Evolutionary conservation across 495 filamentous ascomycete genomes (phyloP), one percentile per base, ranked within the genome.

Genomic region (Aspergillus sclerotioniger): DNA sequence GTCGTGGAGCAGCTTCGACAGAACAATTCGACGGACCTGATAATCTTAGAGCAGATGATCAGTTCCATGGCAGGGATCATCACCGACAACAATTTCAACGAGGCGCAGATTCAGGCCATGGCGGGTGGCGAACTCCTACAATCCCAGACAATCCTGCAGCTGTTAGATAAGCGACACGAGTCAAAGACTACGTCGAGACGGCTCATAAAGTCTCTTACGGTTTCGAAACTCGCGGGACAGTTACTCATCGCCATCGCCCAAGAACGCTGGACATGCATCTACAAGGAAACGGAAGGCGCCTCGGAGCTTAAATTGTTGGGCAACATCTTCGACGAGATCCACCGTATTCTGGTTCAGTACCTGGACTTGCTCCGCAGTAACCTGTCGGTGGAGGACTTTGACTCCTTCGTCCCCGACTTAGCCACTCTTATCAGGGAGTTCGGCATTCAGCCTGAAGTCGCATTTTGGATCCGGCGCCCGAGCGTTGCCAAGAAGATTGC

Each of bases 31-130:
- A 90, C 88, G 15, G 92, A 96, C 64, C 79, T 98, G 3, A 87
- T 96, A 51, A 86, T 99, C 52, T 70, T 99, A 44, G 87, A 94
- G 67, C 88, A 97, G 62, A 75, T 98, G 39, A 89, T 96, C 47
- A 86, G 81, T 31, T 90, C 89, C 4, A 97, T 98, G 95, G 88
- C 89, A 13, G 95, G 95, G 33, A 90, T 99, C 37, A 85, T 92
- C 20, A 85, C 92, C 0, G 88, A 92, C 62, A 78, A 85, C 37
- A 88, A 90, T 66, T 90, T 95, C 59, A 97, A 89, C 35, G 94
- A 99, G 53, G 74, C 82, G 12, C 92, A 97, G 67, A 80, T 96
- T 5, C 80, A 85, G 50, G 90, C 89, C 13, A 89, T 99, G 83
- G 88, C 90, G 13, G 91, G 92, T 51, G 93, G 94, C 8, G 86